A percentile compares a stretch with the other conserved stretches of the same genome.
phyloP scores from a whole-genome alignment of 2,329 filamentous ascomycete genomes.

The Seiridium unicorne region DNA sequence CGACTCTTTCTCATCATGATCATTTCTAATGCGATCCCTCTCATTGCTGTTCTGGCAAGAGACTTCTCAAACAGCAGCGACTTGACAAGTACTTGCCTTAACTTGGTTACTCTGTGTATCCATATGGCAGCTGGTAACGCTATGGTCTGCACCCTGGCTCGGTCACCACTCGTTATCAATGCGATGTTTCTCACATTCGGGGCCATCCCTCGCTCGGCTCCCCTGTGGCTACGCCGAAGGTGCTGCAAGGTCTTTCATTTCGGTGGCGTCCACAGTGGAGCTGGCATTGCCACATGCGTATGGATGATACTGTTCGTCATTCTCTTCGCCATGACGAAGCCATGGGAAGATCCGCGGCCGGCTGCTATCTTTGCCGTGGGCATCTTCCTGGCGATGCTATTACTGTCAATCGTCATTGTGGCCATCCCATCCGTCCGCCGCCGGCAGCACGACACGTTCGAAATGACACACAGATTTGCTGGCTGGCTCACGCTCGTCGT shows the following conservation, averaged over 20 bases:
- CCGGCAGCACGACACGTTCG: slow-evolving; percentile 67
- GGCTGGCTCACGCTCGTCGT: slow-evolving; percentile 50
- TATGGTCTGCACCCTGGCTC: slow-evolving; percentile 46
- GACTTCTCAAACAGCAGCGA: background rate
- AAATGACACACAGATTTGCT: slow-evolving; percentile 68
- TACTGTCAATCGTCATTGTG: slow-evolving; percentile 59
- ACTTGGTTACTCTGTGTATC: background rate
- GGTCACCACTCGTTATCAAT: slow-evolving; percentile 55
- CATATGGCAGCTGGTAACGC: slow-evolving; percentile 49
- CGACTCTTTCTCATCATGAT: background rate
- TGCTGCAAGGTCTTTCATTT: slow-evolving; percentile 54
- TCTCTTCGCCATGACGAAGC: background rate
- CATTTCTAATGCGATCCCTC: background rate
- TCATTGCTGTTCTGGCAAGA: background rate
- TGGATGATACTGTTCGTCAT: slow-evolving; percentile 40
- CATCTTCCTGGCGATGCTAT: slow-evolving; percentile 54
- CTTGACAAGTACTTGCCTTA: background rate
- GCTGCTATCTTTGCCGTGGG: slow-evolving; percentile 23
- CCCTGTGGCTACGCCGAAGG: slow-evolving; percentile 45
- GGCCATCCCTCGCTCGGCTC: slow-evolving; percentile 42
- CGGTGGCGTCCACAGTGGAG: slow-evolving; percentile 51
- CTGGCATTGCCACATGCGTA: slow-evolving; percentile 46
- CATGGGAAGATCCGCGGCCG: background rate
- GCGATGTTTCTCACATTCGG: slow-evolving; percentile 44
- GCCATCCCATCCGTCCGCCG: slow-evolving; percentile 64